Evolutionary conservation across 2,329 filamentous ascomycete species (phyloP).

Genomic region (Fusarium illudens): DNA sequence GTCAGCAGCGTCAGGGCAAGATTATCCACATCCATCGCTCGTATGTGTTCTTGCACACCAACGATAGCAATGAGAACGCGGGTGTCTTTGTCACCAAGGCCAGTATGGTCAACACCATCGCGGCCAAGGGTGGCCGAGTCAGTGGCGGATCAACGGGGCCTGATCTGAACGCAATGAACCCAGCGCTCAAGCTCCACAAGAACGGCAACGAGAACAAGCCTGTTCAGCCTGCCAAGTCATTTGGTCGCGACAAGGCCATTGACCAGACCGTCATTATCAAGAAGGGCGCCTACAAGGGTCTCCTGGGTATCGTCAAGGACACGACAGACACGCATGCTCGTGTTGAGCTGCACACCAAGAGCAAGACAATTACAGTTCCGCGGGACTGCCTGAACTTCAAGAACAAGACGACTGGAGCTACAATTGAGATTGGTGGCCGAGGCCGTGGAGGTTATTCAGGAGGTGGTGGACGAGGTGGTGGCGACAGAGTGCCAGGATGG

Average conservation of each 20-base stretch:
- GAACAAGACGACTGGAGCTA: slow-evolving; percentile 80
- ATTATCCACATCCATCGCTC: slow-evolving; percentile 94
- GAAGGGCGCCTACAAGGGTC: slow-evolving; percentile 88
- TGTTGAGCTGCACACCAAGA: slow-evolving; percentile 93
- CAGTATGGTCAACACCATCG: slow-evolving; percentile 85
- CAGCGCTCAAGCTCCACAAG: slow-evolving; percentile 78
- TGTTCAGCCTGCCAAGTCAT: slow-evolving; percentile 74
- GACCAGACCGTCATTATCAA: slow-evolving; percentile 92
- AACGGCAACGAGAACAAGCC: slow-evolving; percentile 60
- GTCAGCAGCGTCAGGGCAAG: slow-evolving; percentile 84
- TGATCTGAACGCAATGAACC: slow-evolving; percentile 91
- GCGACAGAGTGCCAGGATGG: slow-evolving; percentile 63
- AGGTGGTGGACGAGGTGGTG: slow-evolving; percentile 56
- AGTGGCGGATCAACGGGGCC: slow-evolving; percentile 69
- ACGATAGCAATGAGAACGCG: slow-evolving; percentile 84
- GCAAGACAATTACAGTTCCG: slow-evolving; percentile 85
- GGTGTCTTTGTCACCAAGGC: slow-evolving; percentile 89
- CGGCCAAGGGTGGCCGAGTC: slow-evolving; percentile 90
- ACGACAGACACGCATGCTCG: slow-evolving; percentile 86
- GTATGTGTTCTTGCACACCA: slow-evolving; percentile 90
- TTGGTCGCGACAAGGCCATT: slow-evolving; percentile 82
- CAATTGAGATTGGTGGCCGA: slow-evolving; percentile 73
- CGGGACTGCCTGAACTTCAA: slow-evolving; percentile 86
- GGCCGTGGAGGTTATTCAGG: slow-evolving; percentile 56
- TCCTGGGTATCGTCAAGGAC: slow-evolving; percentile 95